Base-by-base conservation (phyloP, 108 stramenopile species). In the Nitzschia sp. region DNA sequence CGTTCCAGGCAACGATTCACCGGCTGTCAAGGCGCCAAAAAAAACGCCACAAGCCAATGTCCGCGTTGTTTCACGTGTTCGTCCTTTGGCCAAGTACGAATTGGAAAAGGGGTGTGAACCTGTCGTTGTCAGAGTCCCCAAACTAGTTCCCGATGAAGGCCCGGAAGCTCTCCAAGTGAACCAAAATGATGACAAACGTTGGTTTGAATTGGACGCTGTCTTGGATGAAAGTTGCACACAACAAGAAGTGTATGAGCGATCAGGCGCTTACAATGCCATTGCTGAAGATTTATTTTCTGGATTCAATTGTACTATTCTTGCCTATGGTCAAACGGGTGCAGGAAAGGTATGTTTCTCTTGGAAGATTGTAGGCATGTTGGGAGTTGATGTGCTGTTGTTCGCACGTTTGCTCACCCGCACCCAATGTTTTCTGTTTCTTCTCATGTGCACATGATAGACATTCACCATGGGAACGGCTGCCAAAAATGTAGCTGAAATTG, bases 271-370 rank as follows among this genome's bases (percentile, higher is more conserved):
- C 24, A 41, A 64, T 34, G 88, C 94, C 19, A 80, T 99, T 38
- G 87, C 95, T 42, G 88, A 97, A 51, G 93, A 94, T 15, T 93
- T 97, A 25, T 83, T 98, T 51, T 83, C 90, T 50, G 99, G 99
- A 9, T 97, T 91, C 76, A 98, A 99, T 65, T 97, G 96, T 8
- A 98, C 98, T 5, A 86, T 99, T 39, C 94, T 99, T 57, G 96
- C 96, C 9, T 99, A 99, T 70, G 99, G 99, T 6, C 98, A 98
- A 81, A 96, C 96, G 2, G 94, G 97, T 20, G 82, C 88, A 24
- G 95, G 95, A 46, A 93, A 92, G 24, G 61, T 62, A 46, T 2
- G 61, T 17, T 11, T 10, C 29, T 54, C 12, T 20, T 8, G 21
- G 53, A 54, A 24, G n/a, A 8, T n/a, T n/a, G 52, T n/a, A 20